Evolutionary conservation across 2,329 filamentous ascomycete genomes (phyloP).

Genomic region (Penicillium hesseltinei): DNA sequence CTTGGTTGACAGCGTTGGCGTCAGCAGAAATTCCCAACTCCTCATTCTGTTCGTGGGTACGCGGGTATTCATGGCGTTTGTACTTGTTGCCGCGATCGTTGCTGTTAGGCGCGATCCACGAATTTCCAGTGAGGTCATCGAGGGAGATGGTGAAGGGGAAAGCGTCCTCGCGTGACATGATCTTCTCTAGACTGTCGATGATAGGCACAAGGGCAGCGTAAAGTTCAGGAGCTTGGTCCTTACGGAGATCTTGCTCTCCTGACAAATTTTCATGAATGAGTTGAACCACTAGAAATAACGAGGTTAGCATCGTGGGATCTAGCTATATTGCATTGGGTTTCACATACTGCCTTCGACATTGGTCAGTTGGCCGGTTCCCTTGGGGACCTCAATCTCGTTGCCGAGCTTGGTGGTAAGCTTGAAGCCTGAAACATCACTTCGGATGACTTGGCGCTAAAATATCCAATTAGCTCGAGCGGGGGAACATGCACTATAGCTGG

Average conservation of each 20-base stretch:
- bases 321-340: not conserved
- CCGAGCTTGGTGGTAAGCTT: conserved; percentile 81
- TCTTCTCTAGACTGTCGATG: conserved; percentile 69
- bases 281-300: conserved; percentile 55
- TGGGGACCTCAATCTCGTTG: conserved; percentile 72
- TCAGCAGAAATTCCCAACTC: conserved; percentile 68
- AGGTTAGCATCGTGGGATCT: not conserved
- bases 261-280: conserved; percentile 78
- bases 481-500: not conserved
- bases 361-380: conserved; percentile 84
- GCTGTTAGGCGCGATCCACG: conserved; percentile 87
- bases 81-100: conserved; percentile 79
- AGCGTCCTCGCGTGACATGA: conserved; percentile 69
- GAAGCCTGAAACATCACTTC: conserved; percentile 82
- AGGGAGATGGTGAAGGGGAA: conserved; percentile 87
- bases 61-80: conserved; percentile 77
- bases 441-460: conserved; percentile 70
- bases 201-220: conserved; percentile 75
- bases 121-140: conserved; percentile 93
- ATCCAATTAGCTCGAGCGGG: not conserved
- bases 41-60: conserved; percentile 83
- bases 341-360: conserved; percentile 72
- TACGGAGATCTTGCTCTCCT: conserved; percentile 77
- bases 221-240: conserved; percentile 72
- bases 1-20: conserved; percentile 34